phyloP scores from a whole-genome alignment of 495 filamentous ascomycete species.

The Delitschia confertaspora region DNA sequence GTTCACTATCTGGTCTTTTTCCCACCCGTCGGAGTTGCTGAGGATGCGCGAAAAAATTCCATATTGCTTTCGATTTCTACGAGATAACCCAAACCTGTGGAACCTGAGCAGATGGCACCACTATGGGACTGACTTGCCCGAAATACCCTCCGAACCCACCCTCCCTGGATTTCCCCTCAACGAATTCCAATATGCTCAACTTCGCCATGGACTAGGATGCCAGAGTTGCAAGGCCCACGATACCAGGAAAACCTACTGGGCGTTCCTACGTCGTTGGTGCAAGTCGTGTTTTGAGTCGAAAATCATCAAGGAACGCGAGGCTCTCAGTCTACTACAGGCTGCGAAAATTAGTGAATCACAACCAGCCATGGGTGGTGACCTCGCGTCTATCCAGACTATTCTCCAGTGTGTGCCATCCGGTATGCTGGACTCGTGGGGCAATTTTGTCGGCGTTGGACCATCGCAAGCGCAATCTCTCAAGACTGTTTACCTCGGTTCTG shows the following conservation, averaged over 20 bases:
- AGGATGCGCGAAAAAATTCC: conserved; percentile 23
- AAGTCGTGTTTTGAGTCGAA: conserved; percentile 26
- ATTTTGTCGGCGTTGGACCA: conserved; percentile 19
- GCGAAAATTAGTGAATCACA: neutral
- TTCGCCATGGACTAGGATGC: conserved; percentile 32
- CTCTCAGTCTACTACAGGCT: conserved; percentile 4
- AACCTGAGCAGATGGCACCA: conserved; percentile 20
- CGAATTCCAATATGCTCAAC: conserved; percentile 30
- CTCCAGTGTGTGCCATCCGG: conserved; percentile 25
- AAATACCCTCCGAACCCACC: conserved; percentile 14
- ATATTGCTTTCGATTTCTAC: conserved; percentile 16
- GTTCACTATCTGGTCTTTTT: conserved; percentile 23
- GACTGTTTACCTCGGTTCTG: conserved; percentile 17
- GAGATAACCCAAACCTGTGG: conserved; percentile 25
- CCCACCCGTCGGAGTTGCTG: conserved; percentile 19
- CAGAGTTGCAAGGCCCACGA: conserved; percentile 22
- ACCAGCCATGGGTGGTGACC: conserved; percentile 2
- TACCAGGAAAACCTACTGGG: conserved; percentile 32
- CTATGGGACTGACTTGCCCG: conserved; percentile 24
- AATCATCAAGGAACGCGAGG: conserved; percentile 23
- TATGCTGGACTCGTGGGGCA: conserved; percentile 26
- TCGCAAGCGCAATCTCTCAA: conserved; percentile 8
- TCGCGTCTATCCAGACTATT: conserved; percentile 15
- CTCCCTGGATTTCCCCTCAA: conserved; percentile 22
- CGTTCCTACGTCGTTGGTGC: conserved; percentile 32